These are phyloP conservation scores for Arctostaphylos glauca DNA, from an alignment of 148 eudicot genomes.

Conservation along the genomic window DNA sequence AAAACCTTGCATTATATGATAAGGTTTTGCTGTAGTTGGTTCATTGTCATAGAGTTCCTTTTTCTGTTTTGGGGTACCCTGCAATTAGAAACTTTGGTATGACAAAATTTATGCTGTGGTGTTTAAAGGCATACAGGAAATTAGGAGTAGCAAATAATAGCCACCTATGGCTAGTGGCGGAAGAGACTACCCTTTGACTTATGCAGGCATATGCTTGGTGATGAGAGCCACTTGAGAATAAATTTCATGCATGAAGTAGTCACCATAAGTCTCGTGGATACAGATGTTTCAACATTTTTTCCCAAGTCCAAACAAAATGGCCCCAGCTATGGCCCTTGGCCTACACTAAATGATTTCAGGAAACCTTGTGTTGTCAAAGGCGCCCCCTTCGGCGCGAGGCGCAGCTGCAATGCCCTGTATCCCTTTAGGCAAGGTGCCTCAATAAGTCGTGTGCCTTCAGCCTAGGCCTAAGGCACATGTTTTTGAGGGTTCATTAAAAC, in stretches of 20 bases:
- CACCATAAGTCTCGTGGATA: background rate
- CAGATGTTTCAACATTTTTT: background rate
- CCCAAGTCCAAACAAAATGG: background rate
- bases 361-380: background rate
- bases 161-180: conserved; percentile 1
- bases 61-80: background rate
- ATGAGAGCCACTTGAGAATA: background rate
- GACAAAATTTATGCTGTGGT: background rate
- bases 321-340: background rate
- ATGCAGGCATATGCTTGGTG: background rate
- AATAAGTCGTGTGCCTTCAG: background rate
- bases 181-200: background rate
- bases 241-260: background rate
- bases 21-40: background rate
- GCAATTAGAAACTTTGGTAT: background rate
- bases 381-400: background rate
- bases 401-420: background rate
- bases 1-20: background rate
- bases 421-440: background rate
- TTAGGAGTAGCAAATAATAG: background rate
- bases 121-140: conserved; percentile 3
- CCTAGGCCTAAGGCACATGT: background rate
- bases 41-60: background rate
- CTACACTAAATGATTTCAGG: background rate
- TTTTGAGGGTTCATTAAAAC: no score